These are phyloP conservation scores for Lycium barbarum DNA, from an alignment of 257 asterid species.

Conservation along the genomic window DNA sequence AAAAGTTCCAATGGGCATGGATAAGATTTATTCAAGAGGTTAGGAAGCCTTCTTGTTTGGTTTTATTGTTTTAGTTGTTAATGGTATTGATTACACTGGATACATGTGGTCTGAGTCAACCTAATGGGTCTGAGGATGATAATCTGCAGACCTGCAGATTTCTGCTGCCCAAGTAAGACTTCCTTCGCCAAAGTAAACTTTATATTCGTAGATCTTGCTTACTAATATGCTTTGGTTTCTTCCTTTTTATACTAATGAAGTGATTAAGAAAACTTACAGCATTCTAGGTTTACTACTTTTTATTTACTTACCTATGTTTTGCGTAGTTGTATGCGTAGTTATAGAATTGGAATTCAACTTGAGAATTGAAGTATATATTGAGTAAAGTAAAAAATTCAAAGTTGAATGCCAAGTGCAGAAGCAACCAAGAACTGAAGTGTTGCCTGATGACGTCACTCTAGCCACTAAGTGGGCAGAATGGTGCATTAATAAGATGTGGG, in stretches of 20 bases:
- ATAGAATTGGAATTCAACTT: not conserved
- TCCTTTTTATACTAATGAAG: not conserved
- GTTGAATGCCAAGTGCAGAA: conserved; percentile 18
- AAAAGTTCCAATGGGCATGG: not conserved
- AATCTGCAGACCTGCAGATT: conserved; percentile 42
- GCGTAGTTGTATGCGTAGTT: not conserved
- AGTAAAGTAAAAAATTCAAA: not conserved
- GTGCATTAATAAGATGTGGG: not conserved
- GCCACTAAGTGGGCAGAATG: not conserved
- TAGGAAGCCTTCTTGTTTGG: conserved; percentile 36
- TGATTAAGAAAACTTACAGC: conserved; percentile 13
- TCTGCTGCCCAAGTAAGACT: conserved; percentile 49
- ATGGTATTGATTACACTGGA: conserved; percentile 32
- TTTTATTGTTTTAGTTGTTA: conserved; percentile 35
- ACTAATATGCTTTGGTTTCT: not conserved
- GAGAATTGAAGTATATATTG: not conserved
- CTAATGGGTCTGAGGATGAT: conserved; percentile 34
- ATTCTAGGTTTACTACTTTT: not conserved
- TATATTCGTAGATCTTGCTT: not conserved
- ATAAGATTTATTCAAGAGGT: conserved; percentile 26
- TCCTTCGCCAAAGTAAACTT: conserved; percentile 21
- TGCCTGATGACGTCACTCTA: not conserved
- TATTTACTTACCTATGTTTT: not conserved
- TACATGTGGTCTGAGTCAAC: conserved; percentile 36
- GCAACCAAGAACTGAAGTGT: not conserved